These are phyloP conservation scores for Byssoonygena ceratinophila DNA, from an alignment of 2,329 filamentous ascomycete species.

Conservation along the genomic window DNA sequence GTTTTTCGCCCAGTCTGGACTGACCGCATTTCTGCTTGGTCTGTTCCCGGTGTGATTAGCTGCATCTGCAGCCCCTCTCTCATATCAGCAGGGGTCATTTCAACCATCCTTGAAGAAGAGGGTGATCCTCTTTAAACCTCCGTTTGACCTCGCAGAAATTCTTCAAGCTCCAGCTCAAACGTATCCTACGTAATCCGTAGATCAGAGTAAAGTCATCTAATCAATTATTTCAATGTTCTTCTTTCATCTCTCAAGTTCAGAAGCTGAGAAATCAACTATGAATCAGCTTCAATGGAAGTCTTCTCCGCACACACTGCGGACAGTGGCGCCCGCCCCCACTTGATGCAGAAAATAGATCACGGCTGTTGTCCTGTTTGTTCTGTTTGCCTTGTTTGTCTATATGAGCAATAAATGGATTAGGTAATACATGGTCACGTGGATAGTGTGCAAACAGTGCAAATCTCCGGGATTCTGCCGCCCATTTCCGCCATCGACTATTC, in stretches of 20 bases:
- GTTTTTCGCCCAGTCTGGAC: neutral
- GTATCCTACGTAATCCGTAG: too few species aligned
- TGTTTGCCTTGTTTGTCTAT: neutral
- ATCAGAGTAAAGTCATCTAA: too few species aligned
- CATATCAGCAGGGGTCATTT: neutral
- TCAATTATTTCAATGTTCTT: too few species aligned
- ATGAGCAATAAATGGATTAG: too few species aligned
- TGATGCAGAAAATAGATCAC: neutral
- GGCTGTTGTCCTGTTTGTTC: neutral
- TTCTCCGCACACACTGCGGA: neutral
- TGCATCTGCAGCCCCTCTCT: neutral
- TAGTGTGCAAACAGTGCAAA: conserved; percentile 10
- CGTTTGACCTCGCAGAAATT: neutral
- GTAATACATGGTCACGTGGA: too few species aligned
- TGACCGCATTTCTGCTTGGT: neutral
- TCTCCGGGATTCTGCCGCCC: conserved; percentile 5
- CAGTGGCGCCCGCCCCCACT: neutral
- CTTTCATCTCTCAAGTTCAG: neutral
- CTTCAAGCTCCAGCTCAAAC: too few species aligned
- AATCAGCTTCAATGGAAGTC: neutral
- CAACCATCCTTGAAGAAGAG: neutral
- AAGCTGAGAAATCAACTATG: too few species aligned
- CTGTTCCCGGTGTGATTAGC: neutral
- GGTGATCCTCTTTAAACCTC: neutral
- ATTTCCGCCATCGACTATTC: conserved; percentile 8